phyloP scores from a whole-genome alignment of 306 rosid genomes.

The Quercus engelmannii region DNA sequence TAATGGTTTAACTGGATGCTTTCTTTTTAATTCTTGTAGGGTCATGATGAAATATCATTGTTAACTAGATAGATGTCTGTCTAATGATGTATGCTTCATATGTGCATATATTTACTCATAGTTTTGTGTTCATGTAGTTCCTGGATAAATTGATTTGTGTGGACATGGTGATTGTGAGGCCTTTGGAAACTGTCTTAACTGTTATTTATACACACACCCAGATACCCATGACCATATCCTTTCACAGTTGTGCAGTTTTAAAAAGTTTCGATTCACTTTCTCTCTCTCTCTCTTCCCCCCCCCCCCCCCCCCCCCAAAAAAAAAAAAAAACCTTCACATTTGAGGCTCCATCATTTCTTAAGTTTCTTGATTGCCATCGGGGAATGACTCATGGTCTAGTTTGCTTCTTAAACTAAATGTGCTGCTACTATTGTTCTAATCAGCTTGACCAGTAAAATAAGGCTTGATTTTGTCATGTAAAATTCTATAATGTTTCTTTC shows the following conservation, averaged over 20 bases:
- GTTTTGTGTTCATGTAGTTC: not conserved
- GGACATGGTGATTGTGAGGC: not conserved
- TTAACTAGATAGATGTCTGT: not conserved
- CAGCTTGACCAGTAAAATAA: not conserved
- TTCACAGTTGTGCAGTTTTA: not conserved
- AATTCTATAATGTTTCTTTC: not conserved
- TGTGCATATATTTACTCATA: not conserved
- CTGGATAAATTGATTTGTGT: not conserved
- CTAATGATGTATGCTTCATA: not conserved
- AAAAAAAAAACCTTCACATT: not conserved
- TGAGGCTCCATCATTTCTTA: not conserved
- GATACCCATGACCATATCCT: not conserved
- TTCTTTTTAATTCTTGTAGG: not conserved
- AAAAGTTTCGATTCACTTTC: not conserved
- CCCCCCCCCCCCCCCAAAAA: not conserved
- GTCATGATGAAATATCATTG: not conserved
- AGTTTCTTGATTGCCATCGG: not conserved
- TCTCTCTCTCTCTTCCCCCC: not conserved
- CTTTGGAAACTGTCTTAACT: no score
- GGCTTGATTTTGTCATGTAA: not conserved
- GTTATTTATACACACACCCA: not conserved
- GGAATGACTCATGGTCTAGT: not conserved
- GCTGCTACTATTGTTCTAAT: not conserved
- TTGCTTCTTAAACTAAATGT: not conserved
- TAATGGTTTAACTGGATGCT: slow-evolving; percentile 30